These are phyloP conservation scores for Inga leiocalycina DNA, from an alignment of 306 rosid genomes.

Conservation along the genomic window DNA sequence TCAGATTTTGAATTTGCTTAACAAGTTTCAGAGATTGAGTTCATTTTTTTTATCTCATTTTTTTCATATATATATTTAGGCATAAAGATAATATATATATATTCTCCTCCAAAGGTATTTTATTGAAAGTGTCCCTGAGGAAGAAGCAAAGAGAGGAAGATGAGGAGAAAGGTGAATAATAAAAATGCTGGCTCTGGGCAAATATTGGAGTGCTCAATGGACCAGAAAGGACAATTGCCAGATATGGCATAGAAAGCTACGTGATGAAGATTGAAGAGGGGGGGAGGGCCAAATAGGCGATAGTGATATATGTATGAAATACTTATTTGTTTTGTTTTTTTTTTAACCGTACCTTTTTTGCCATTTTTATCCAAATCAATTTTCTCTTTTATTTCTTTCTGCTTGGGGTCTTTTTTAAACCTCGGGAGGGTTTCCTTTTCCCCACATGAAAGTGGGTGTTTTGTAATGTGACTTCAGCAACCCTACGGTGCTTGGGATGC, in stretches of 20 bases:
- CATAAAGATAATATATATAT: background rate
- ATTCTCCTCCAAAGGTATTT: slow-evolving; percentile 29
- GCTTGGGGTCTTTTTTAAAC: slow-evolving; percentile 1
- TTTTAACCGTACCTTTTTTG: slow-evolving; percentile 15
- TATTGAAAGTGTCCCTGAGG: slow-evolving; percentile 24
- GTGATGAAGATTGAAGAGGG: slow-evolving; percentile 34
- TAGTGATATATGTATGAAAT: background rate
- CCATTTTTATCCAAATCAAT: slow-evolving; percentile 5
- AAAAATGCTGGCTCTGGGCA: slow-evolving; percentile 39
- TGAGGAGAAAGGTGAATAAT: slow-evolving; percentile 33
- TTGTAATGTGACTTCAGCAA: slow-evolving; percentile 41
- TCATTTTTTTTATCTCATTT: background rate
- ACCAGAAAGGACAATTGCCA: slow-evolving; percentile 38
- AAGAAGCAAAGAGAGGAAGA: slow-evolving; percentile 25
- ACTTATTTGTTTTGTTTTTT: background rate
- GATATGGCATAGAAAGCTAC: slow-evolving; percentile 38
- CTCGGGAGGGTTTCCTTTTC: background rate
- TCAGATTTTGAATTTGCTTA: slow-evolving; percentile 21
- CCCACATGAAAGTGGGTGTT: slow-evolving; percentile 33
- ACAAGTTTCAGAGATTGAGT: slow-evolving; percentile 35
- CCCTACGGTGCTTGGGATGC: slow-evolving; percentile 54
- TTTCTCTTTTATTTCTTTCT: background rate
- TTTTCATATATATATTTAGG: background rate
- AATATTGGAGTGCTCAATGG: slow-evolving; percentile 34
- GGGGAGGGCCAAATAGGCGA: slow-evolving; percentile 38